These are phyloP conservation scores for Pascua sp. DNA, from an alignment of 1,284 basidiomycete genomes.

Conservation along the genomic window DNA sequence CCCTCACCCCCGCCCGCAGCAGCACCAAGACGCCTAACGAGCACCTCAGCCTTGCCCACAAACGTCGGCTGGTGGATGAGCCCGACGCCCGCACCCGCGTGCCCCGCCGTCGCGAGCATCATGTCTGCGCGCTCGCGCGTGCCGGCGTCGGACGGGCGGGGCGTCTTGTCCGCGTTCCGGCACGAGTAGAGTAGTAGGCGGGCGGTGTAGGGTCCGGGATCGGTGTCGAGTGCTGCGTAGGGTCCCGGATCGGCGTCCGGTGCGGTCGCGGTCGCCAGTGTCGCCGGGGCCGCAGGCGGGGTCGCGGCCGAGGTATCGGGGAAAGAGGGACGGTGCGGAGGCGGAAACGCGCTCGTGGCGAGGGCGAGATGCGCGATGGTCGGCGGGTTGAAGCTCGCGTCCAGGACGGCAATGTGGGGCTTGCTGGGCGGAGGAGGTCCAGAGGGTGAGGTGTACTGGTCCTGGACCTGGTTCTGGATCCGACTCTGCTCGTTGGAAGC, in stretches of 20 bases:
- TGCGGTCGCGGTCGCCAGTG: not conserved
- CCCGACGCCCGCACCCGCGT: conserved; percentile 59
- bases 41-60: conserved; percentile 67
- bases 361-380: conserved; percentile 81
- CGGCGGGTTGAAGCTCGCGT: conserved; percentile 94
- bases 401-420: conserved; percentile 60
- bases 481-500: too few relatives aligned
- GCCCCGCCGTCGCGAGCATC: conserved; percentile 65
- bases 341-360: conserved; percentile 49
- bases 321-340: conserved; percentile 44
- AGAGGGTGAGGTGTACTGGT: conserved; percentile 1
- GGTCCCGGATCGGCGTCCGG: conserved; percentile 26
- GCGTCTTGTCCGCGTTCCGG: conserved; percentile 81
- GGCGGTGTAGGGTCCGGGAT: conserved; percentile 60
- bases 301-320: conserved; percentile 21
- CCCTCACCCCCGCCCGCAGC: not conserved
- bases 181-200: conserved; percentile 79
- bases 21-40: conserved; percentile 45
- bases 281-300: not conserved
- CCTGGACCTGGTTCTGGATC: conserved; percentile 3
- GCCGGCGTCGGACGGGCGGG: conserved; percentile 67
- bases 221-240: conserved; percentile 69
- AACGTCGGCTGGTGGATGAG: conserved; percentile 86
- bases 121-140: conserved; percentile 72
- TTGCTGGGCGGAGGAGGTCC: not conserved